Conservation (phyloP, 371 early-diverging fungal species). For the Mucor saturninus region DNA sequence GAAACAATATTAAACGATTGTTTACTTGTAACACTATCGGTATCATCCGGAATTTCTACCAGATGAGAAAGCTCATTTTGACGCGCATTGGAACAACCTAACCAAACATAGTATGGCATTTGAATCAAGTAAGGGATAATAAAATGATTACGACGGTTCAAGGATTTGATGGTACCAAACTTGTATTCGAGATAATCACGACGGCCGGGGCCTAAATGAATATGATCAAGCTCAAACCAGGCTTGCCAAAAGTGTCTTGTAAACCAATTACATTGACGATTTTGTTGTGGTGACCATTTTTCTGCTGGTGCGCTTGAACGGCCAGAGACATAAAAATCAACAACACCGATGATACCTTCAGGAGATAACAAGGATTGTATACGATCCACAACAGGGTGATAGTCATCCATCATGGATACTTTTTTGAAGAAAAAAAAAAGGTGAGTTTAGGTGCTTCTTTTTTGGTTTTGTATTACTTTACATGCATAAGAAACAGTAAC, state of each 20-base stretch:
- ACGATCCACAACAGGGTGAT: constrained; percentile 74
- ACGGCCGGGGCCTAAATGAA: constrained; percentile 76
- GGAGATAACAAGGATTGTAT: constrained; percentile 65
- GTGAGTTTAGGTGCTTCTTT: not conserved
- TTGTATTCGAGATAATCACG: constrained; percentile 87
- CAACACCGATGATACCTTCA: constrained; percentile 77
- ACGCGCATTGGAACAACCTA: constrained; percentile 61
- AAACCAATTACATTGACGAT: constrained; percentile 75
- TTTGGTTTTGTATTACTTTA: constrained; percentile 21
- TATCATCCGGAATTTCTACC: constrained; percentile 31
- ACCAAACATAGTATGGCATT: constrained; percentile 88
- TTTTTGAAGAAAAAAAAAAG: not conserved
- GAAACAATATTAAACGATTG: constrained; percentile 22
- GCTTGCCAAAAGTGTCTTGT: constrained; percentile 82
- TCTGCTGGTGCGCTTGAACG: constrained; percentile 61
- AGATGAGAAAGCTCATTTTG: constrained; percentile 36
- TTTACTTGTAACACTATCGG: constrained; percentile 45
- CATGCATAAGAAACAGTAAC: constrained; percentile 88
- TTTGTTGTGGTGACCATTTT: constrained; percentile 56
- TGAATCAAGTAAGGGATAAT: constrained; percentile 72
- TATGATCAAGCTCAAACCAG: constrained; percentile 83
- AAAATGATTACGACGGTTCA: constrained; percentile 79
- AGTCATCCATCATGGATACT: constrained; percentile 85
- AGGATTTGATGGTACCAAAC: constrained; percentile 76
- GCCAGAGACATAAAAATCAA: constrained; percentile 80